A percentile compares a stretch with the other conserved stretches of the same genome.
Evolutionary conservation across 2,329 filamentous ascomycete genomes (phyloP).

Genomic region (Neospermospora avenae): DNA sequence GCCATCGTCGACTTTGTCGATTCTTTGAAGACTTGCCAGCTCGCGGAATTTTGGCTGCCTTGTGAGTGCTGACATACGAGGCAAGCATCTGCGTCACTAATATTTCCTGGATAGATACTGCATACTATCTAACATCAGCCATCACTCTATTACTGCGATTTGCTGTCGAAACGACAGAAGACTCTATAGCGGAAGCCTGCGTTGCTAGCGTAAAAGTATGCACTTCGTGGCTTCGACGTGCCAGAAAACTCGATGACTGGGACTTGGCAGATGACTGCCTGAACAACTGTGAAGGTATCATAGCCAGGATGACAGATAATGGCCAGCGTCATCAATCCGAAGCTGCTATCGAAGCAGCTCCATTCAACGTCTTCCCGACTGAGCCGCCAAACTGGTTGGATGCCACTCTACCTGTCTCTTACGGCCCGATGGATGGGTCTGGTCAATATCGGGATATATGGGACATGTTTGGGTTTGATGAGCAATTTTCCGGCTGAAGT

Average conservation of each 20-base stretch:
- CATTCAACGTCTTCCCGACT: background rate
- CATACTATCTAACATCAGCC: conserved; percentile 33
- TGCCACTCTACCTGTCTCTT: background rate
- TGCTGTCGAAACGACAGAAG: conserved; percentile 22
- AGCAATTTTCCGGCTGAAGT: background rate
- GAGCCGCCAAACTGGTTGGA: conserved; percentile 1
- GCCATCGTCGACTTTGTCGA: conserved; percentile 28
- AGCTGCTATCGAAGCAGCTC: background rate
- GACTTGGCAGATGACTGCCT: conserved; percentile 27
- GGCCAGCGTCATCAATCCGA: background rate
- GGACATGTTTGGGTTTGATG: conserved; percentile 5
- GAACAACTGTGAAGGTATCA: conserved; percentile 3
- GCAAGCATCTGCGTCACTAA: background rate
- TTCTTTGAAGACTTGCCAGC: conserved; percentile 23
- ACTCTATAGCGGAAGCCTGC: conserved; percentile 9
- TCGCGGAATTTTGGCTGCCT: conserved; percentile 33
- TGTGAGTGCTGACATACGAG: conserved; percentile 20
- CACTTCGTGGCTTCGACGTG: conserved; percentile 15
- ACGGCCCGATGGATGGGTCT: conserved; percentile 4
- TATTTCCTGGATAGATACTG: conserved; percentile 23
- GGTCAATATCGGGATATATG: background rate
- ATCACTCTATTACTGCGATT: conserved; percentile 24
- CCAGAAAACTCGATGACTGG: conserved; percentile 29
- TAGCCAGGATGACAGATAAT: conserved; percentile 1
- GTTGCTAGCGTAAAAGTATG: conserved; percentile 8